Base-by-base conservation (phyloP, 1,284 basidiomycete genomes). In the Puccinia polysora region DNA sequence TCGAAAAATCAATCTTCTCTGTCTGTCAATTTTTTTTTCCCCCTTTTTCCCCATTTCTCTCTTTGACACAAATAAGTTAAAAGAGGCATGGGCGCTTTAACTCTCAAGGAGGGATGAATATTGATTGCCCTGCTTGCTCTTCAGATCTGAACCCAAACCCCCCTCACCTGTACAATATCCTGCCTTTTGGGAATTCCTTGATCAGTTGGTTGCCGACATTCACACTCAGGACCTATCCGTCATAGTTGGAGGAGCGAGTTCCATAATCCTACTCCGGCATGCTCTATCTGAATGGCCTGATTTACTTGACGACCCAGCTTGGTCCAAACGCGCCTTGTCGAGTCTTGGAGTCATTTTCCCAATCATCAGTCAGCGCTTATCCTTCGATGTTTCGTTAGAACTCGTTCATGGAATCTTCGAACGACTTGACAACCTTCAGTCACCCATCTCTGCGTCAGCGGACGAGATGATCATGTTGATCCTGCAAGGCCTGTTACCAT, bases 111-210 rank as follows among this genome's bases (percentile, higher is more conserved):
- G n/a, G n/a, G n/a, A n/a, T 4, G 7, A 60, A 49, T 36, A 56
- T n/a, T 56, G 53, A 56, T 36, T 43, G 34, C 43, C 36, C 43
- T 38, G 20, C 7, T 60, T 36, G 18, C 36, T 38, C 36, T 60
- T 32, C 18, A 43, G 8, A 43, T 43, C 40, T 59, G n/a, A 60
- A 23, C 15, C 10, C 25, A 63, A 45, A 49, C 32, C 49, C 4
- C 28, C 43, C 45, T 63, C 60, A 47, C 60, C 60, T 49, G 45
- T 50, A 8, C 60, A 63, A 25, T 50, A 49, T 63, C 43, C 25
- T 32, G 47, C 34, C 23, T 63, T 63, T 50, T 63, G 60, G 60
- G 45, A 28, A 18, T 47, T 63, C n/a, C 60, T 63, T n/a, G 28
- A 18, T 49, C 60, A 63, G 49, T 45, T 63, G 1, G 47, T 63